Evolutionary conservation across 169 alveolate species (phyloP), one percentile per base, ranked within the genome.

Genomic region (Cryptosporidium andersoni): DNA sequence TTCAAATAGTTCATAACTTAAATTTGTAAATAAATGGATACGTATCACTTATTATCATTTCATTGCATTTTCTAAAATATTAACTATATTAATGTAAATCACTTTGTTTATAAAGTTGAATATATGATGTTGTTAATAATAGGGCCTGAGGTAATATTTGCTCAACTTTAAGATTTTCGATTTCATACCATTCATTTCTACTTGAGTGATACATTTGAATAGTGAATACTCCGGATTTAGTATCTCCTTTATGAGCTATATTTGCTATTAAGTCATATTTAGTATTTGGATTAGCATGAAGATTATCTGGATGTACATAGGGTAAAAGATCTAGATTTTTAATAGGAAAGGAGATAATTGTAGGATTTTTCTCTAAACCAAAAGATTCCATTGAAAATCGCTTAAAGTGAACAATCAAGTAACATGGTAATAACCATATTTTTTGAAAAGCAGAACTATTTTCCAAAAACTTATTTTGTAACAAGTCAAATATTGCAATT

Each of bases 301-400:
- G 81, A n/a, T 89, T 88, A 16, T 92, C 93, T 68, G 92, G 95
- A 58, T 93, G 95, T 14, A 91, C 66, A 36, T 85, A 89, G 80
- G 67, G 51, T 14, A 65, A 58, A 64, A 82, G 90, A 88, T 95
- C 98, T 40, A 96, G 91, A 85, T 95, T 94, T 67, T 95, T 96
- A 64, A 97, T 88, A 7, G 99, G 99, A 85, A 98, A 97, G 55
- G 97, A 95, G 80, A 97, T 98, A 64, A 98, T 94, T n/a, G 99
- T 97, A n/a, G 98, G 98, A 80, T 98, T 98, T 91, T 98, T 98
- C 88, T 98, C 99, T 42, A 95, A 89, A 90, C 96, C 96, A 92
- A 96, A 96, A 81, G 97, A 96, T 92, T 97, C 96, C 81, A 93
- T 95, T 12, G 95, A 91, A 91, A 98, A 98, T 85, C 99, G 92